Conservation (phyloP, 352 stramenopile genomes). For the Globisporangium rhizosaccharum region DNA sequence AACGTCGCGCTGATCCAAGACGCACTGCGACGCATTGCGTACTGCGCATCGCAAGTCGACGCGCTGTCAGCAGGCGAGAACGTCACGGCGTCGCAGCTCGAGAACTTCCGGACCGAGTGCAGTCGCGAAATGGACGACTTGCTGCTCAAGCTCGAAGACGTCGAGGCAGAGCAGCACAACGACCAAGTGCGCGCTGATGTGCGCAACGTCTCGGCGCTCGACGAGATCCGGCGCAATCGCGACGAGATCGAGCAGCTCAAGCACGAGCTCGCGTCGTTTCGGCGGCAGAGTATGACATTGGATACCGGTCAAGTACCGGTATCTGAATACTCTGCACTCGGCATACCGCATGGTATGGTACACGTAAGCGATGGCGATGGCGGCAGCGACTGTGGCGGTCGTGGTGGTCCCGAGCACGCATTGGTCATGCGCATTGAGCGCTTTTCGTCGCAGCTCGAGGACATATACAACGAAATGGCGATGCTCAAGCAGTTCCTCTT, state of each 20-base stretch:
- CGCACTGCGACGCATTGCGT: slow-evolving; percentile 40
- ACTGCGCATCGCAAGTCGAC: slow-evolving; percentile 46
- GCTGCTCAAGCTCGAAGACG: slow-evolving; percentile 30
- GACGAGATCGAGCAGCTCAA: slow-evolving; percentile 21
- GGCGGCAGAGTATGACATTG: background rate
- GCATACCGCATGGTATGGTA: background rate
- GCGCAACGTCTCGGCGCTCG: slow-evolving; percentile 1
- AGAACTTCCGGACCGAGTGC: slow-evolving; percentile 38
- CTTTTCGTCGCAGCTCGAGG: slow-evolving; percentile 37
- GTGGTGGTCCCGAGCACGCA: no score
- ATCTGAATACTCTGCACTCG: no score
- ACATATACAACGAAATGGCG: slow-evolving; percentile 44
- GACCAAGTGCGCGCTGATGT: background rate
- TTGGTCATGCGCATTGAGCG: slow-evolving; percentile 29
- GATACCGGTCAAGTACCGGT: no score
- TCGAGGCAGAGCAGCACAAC: slow-evolving; percentile 17
- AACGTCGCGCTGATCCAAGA: slow-evolving; percentile 50
- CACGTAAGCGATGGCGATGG: background rate
- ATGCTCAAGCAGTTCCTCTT: slow-evolving; percentile 43
- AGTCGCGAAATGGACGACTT: slow-evolving; percentile 40
- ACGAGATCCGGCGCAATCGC: slow-evolving; percentile 13
- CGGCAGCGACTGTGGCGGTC: slow-evolving; percentile 4
- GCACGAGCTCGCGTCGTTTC: slow-evolving; percentile 13
- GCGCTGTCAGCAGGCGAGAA: slow-evolving; percentile 26
- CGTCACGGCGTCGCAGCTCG: slow-evolving; percentile 32